Evolutionary conservation across 805 yeast genomes (phyloP).

Genomic region (Candida tammaniensis): DNA sequence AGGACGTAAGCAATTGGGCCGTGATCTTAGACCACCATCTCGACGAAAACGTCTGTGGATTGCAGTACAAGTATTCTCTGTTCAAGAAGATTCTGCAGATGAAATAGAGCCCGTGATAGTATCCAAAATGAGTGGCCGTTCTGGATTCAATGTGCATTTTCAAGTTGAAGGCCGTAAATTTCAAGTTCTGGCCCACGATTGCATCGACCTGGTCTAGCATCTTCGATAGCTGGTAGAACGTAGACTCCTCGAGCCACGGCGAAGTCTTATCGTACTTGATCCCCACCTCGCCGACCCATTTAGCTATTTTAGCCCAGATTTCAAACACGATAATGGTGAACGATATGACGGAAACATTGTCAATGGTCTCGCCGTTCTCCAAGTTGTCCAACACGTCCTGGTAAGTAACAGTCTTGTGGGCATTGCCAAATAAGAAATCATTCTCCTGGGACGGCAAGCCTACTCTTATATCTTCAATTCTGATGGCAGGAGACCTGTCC

Average conservation of each 20-base stretch:
- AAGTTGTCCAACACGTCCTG: constrained; percentile 4
- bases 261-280: constrained; percentile 23
- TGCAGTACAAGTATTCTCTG: constrained; percentile 34
- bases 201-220: constrained; percentile 21
- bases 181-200: constrained; percentile 23
- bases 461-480: constrained; percentile 29
- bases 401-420: constrained; percentile 1
- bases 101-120: constrained; percentile 29
- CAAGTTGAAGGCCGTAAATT: constrained; percentile 21
- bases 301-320: constrained; percentile 35
- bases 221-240: constrained; percentile 21
- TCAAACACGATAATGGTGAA: constrained; percentile 32
- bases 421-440: constrained; percentile 26
- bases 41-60: constrained; percentile 26
- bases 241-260: constrained; percentile 29
- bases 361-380: neutral
- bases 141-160: constrained; percentile 26
- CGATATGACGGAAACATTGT: constrained; percentile 20
- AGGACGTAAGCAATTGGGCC: constrained; percentile 15
- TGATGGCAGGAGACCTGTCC: constrained; percentile 28
- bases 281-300: constrained; percentile 37
- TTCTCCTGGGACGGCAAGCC: constrained; percentile 31
- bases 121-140: constrained; percentile 32
- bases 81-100: constrained; percentile 32
- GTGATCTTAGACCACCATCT: constrained; percentile 27